Evolutionary conservation across 2,329 filamentous ascomycete genomes (phyloP).

Genomic region (Trichoderma harzianum): DNA sequence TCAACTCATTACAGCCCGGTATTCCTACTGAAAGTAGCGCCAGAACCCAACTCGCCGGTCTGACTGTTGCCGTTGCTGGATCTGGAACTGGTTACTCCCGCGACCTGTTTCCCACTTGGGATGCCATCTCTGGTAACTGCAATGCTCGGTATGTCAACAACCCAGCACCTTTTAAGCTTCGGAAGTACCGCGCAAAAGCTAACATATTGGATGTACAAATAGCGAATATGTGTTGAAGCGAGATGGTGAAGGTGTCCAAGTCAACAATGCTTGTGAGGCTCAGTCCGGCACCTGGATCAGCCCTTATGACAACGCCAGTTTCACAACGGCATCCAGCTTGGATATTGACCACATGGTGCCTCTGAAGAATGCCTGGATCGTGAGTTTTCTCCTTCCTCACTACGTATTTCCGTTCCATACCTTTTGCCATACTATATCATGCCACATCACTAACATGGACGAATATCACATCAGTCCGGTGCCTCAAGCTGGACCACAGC

Average conservation of each 20-base stretch:
- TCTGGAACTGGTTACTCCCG: constrained; percentile 60
- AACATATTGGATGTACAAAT: background rate
- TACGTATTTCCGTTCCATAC: background rate
- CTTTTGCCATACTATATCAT: background rate
- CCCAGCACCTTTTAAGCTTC: background rate
- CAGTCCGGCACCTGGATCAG: constrained; percentile 66
- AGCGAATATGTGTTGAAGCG: constrained; percentile 69
- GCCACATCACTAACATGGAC: background rate
- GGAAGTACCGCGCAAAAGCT: background rate
- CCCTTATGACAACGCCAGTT: constrained; percentile 70
- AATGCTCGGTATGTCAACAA: constrained; percentile 54
- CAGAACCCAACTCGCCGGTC: constrained; percentile 51
- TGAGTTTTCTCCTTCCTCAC: constrained; percentile 33
- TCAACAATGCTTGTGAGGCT: constrained; percentile 57
- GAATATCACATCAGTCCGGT: constrained; percentile 51
- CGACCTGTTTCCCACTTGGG: constrained; percentile 69
- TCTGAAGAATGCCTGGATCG: constrained; percentile 75
- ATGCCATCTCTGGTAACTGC: constrained; percentile 61
- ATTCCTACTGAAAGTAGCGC: constrained; percentile 60
- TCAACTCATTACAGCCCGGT: constrained; percentile 43
- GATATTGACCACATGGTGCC: constrained; percentile 86
- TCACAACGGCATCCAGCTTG: constrained; percentile 65
- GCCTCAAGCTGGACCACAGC: constrained; percentile 68
- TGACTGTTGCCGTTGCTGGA: constrained; percentile 56
- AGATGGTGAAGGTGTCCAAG: constrained; percentile 63